Evolutionary conservation across 2,329 filamentous ascomycete genomes (phyloP).

Genomic region (Thelonectria blattea): DNA sequence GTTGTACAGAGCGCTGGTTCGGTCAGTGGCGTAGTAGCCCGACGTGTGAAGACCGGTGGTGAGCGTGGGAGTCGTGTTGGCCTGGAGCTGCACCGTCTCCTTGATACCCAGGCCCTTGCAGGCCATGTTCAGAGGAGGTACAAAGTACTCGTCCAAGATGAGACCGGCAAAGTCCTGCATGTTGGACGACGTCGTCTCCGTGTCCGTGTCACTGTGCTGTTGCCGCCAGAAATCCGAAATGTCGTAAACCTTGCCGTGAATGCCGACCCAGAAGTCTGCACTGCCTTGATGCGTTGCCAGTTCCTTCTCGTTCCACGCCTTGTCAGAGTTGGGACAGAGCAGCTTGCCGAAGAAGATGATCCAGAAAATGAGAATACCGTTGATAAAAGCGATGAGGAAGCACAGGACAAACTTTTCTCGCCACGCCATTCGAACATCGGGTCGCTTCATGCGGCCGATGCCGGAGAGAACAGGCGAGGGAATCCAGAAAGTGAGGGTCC

Average conservation of each 20-base stretch:
- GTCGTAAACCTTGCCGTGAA: slow-evolving; percentile 90
- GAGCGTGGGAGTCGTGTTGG: slow-evolving; percentile 68
- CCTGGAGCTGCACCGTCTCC: slow-evolving; percentile 59
- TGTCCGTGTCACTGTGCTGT: slow-evolving; percentile 78
- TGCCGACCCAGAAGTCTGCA: slow-evolving; percentile 84
- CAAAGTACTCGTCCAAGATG: slow-evolving; percentile 85
- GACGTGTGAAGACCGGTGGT: slow-evolving; percentile 71
- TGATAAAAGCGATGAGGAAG: slow-evolving; percentile 80
- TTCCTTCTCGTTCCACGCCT: slow-evolving; percentile 79
- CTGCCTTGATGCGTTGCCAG: slow-evolving; percentile 73
- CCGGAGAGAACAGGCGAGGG: slow-evolving; percentile 83
- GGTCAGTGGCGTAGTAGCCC: slow-evolving; percentile 64
- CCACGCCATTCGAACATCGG: slow-evolving; percentile 97
- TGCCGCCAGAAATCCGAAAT: slow-evolving; percentile 85
- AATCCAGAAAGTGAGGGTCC: slow-evolving; percentile 92
- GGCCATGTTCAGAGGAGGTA: slow-evolving; percentile 74
- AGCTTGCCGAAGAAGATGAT: slow-evolving; percentile 86
- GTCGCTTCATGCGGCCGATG: slow-evolving; percentile 93
- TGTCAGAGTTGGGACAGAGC: slow-evolving; percentile 89
- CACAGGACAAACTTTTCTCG: slow-evolving; percentile 90
- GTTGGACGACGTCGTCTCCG: slow-evolving; percentile 62
- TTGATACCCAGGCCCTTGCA: slow-evolving; percentile 76
- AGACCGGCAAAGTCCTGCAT: slow-evolving; percentile 83
- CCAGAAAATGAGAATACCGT: slow-evolving; percentile 86
- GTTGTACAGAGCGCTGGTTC: slow-evolving; percentile 62